Percentiles rank a stretch among this genome's conserved stretches.
phyloP scores from a whole-genome alignment of 2,329 filamentous ascomycete genomes.

The Penicillium sp. region DNA sequence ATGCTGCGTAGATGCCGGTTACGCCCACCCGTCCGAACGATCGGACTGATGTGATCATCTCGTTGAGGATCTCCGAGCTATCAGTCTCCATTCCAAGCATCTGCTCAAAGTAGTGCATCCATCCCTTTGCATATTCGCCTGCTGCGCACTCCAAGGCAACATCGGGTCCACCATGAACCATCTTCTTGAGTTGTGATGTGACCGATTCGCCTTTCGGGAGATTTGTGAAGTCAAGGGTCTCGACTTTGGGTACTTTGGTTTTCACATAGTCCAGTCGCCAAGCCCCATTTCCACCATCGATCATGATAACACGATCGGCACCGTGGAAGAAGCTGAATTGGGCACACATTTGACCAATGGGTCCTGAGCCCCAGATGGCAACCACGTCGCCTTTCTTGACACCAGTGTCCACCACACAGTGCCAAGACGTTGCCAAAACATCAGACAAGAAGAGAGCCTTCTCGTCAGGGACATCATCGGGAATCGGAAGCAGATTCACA shows the following conservation, averaged over 20 bases:
- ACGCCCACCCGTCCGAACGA: conserved; percentile 67
- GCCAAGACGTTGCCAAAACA: conserved; percentile 75
- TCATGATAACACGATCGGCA: conserved; percentile 71
- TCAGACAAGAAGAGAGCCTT: conserved; percentile 80
- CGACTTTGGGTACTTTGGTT: conserved; percentile 62
- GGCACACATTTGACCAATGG: conserved; percentile 77
- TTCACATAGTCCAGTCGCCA: conserved; percentile 69
- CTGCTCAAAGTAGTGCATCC: conserved; percentile 60
- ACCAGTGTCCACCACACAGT: conserved; percentile 77
- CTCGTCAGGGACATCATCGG: conserved; percentile 77
- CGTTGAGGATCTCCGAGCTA: conserved; percentile 64
- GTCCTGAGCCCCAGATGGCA: conserved; percentile 83
- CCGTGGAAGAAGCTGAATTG: conserved; percentile 68
- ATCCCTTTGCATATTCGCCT: conserved; percentile 62
- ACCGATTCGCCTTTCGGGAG: conserved; percentile 64
- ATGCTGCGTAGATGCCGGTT: conserved; percentile 68
- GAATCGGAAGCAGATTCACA: conserved; percentile 76
- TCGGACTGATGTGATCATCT: conserved; percentile 54
- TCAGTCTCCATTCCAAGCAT: conserved; percentile 74
- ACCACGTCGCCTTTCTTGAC: conserved; percentile 76
- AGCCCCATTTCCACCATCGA: conserved; percentile 65
- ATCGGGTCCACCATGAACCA: conserved; percentile 72
- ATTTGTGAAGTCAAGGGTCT: conserved; percentile 67
- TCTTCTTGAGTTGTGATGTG: conserved; percentile 68
- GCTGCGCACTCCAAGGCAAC: conserved; percentile 68